These are phyloP conservation scores for Lepidium campestre DNA, from an alignment of 441 rosid species.

Conservation along the genomic window DNA sequence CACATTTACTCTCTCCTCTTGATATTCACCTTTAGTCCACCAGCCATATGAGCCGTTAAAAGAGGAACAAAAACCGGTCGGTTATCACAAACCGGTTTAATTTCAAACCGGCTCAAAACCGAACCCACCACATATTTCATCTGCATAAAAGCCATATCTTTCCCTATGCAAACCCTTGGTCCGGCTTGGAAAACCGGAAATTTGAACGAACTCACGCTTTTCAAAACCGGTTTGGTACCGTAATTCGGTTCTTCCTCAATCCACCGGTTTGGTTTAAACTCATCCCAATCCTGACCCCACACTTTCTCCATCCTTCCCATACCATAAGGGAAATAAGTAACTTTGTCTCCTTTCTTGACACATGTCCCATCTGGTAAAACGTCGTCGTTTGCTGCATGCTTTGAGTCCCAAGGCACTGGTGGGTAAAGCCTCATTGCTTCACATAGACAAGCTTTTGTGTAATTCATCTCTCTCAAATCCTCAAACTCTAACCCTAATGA, in stretches of 20 bases:
- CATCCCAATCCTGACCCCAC: conserved; percentile 66
- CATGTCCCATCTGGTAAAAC: conserved; percentile 68
- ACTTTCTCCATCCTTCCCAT: conserved; percentile 87
- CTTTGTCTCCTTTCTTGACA: conserved; percentile 63
- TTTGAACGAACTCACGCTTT: conserved; percentile 48
- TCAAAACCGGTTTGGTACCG: conserved; percentile 23
- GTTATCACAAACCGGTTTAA: conserved; percentile 35
- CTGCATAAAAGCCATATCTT: conserved; percentile 80
- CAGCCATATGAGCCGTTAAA: conserved; percentile 83
- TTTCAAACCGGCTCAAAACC: conserved; percentile 46
- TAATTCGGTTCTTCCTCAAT: conserved; percentile 29
- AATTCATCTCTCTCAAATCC: conserved; percentile 49
- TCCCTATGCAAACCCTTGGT: conserved; percentile 82
- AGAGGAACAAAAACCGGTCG: conserved; percentile 61
- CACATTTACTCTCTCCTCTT: conserved; percentile 17
- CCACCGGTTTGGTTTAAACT: conserved; percentile 83
- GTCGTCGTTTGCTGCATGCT: conserved; percentile 58
- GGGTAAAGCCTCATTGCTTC: conserved; percentile 91
- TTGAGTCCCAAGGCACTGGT: conserved; percentile 95
- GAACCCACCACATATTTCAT: conserved; percentile 77
- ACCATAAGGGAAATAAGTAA: conserved; percentile 78
- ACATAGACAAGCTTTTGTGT: conserved; percentile 63
- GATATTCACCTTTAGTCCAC: conserved; percentile 62
- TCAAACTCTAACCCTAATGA: conserved; percentile 52
- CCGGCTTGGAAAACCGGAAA: conserved; percentile 89